These are phyloP conservation scores for Trametes elegans DNA, from an alignment of 768 basidiomycete species.

Conservation along the genomic window DNA sequence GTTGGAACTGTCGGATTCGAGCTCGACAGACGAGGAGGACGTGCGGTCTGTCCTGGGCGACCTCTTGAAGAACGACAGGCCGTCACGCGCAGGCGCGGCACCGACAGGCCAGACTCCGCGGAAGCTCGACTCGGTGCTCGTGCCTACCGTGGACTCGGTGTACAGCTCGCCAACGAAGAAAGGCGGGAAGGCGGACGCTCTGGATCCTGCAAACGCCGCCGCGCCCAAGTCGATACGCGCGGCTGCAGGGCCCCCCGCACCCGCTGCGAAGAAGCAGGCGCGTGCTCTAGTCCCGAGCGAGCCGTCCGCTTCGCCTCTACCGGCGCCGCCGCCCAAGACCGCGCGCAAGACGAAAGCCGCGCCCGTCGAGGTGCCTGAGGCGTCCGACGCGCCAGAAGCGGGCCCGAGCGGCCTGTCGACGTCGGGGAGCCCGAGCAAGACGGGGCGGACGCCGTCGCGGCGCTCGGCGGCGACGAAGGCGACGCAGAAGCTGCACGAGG, in stretches of 20 bases:
- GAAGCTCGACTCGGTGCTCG: constrained; percentile 10
- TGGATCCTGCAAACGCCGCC: not conserved
- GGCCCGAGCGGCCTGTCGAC: constrained; percentile 21
- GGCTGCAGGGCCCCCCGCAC: not conserved
- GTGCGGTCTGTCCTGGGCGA: constrained; percentile 10
- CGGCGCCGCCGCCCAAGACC: not conserved
- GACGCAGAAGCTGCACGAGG: constrained; percentile 41
- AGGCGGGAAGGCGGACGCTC: not conserved
- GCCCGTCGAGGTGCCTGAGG: not conserved
- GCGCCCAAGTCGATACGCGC: constrained; percentile 1
- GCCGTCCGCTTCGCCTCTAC: constrained; percentile 7
- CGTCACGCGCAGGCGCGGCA: not conserved
- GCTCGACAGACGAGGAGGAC: constrained; percentile 13
- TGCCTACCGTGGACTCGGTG: constrained; percentile 16
- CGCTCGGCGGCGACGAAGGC: constrained; percentile 58
- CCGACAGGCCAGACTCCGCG: not conserved
- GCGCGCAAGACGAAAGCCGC: not conserved
- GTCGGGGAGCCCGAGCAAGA: constrained; percentile 13
- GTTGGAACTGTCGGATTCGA: not conserved
- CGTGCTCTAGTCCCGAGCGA: constrained; percentile 9
- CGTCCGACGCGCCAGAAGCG: too few species aligned
- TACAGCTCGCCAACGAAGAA: constrained; percentile 13
- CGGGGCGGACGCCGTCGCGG: constrained; percentile 24
- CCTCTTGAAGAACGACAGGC: constrained; percentile 5
- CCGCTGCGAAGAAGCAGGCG: constrained; percentile 6